Conservation (phyloP, 176 grass and related monocot species). For the Urochloa ruziziensis region DNA sequence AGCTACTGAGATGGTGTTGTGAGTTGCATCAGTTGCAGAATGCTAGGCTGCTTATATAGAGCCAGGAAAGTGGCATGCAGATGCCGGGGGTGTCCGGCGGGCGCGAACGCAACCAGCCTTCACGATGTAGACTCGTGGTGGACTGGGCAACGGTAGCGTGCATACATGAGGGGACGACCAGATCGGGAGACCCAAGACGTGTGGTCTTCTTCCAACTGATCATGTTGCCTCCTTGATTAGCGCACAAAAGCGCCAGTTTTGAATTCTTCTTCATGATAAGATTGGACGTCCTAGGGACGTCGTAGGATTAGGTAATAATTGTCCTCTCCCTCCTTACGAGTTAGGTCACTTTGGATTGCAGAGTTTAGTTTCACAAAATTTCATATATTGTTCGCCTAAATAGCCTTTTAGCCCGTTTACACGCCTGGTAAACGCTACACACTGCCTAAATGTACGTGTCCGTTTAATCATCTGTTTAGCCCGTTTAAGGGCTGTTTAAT, state of each 20-base stretch:
- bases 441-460: too few relatives aligned
- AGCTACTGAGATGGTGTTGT: not conserved
- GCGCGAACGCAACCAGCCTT: not conserved
- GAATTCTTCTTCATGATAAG: not conserved
- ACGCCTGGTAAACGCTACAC: too few relatives aligned
- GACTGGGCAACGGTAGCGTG: not conserved
- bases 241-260: slow-evolving; percentile 7
- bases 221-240: not conserved
- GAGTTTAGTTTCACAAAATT: not conserved
- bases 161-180: not conserved
- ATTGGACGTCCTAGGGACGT: not conserved
- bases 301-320: not conserved
- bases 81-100: too few relatives aligned
- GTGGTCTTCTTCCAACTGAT: not conserved
- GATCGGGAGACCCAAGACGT: not conserved
- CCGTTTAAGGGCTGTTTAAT: too few relatives aligned
- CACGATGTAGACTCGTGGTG: slow-evolving; percentile 11
- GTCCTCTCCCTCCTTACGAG: not conserved
- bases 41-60: slow-evolving; percentile 1
- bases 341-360: not conserved
- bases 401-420: too few relatives aligned
- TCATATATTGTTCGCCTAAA: too few relatives aligned
- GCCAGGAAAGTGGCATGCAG: not conserved
- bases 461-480: too few relatives aligned
- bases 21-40: not conserved